Conservation (phyloP, 192 early-diverging fungal species). For the Coemansia sp. region DNA sequence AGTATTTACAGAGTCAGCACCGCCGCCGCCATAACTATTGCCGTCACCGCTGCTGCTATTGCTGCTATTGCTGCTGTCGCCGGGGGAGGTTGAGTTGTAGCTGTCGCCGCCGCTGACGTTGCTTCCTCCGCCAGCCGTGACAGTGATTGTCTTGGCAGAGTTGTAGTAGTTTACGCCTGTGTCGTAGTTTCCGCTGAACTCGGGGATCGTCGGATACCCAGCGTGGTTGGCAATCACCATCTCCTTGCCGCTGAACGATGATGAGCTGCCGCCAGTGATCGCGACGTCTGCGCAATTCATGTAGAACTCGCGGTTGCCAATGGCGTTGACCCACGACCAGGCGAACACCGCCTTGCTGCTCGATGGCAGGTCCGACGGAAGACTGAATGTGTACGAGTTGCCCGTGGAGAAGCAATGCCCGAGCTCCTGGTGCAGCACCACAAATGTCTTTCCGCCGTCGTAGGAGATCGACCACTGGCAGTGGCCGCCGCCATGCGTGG, state of each 20-base stretch:
- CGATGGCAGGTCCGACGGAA: conserved; percentile 53
- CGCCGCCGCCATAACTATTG: neutral
- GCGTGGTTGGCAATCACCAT: conserved; percentile 47
- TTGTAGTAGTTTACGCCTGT: conserved; percentile 18
- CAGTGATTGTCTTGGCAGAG: conserved; percentile 6
- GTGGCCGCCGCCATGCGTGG: conserved; percentile 52
- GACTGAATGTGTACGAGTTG: conserved; percentile 39
- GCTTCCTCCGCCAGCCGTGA: conserved; percentile 12
- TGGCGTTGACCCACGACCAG: conserved; percentile 65
- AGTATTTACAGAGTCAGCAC: neutral
- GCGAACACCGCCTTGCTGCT: conserved; percentile 54
- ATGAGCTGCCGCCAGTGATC: conserved; percentile 41
- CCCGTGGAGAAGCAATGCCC: neutral
- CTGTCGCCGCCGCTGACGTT: conserved; percentile 17
- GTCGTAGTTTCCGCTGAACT: conserved; percentile 23
- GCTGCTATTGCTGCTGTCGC: neutral
- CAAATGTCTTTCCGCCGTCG: conserved; percentile 46
- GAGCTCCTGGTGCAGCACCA: conserved; percentile 47
- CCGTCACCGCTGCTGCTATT: neutral
- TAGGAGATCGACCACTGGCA: conserved; percentile 55
- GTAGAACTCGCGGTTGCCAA: conserved; percentile 65
- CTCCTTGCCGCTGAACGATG: conserved; percentile 32
- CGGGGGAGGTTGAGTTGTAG: neutral
- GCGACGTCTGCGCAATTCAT: conserved; percentile 59
- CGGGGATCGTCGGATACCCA: conserved; percentile 27